A percentile compares a stretch with the other conserved stretches of the same genome.
phyloP scores from a whole-genome alignment of 2,329 filamentous ascomycete species.

The Xylaria sp. region DNA sequence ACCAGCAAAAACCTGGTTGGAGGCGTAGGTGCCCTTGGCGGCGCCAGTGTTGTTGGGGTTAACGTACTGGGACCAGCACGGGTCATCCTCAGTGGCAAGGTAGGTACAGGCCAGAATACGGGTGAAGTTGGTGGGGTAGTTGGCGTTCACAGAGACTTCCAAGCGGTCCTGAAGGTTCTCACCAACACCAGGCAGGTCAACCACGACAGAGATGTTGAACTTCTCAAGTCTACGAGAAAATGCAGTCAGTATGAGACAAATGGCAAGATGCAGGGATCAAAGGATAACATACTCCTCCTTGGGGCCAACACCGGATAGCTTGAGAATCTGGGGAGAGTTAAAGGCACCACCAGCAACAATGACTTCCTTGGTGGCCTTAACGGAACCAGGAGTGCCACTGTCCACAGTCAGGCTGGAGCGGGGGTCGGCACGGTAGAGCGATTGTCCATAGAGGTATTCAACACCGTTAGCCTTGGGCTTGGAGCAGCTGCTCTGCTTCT shows the following conservation, averaged over 20 bases:
- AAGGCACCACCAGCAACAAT: constrained; percentile 58
- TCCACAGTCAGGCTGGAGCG: constrained; percentile 29
- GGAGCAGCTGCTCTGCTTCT: constrained; percentile 29
- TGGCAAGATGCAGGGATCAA: background rate
- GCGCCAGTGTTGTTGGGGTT: constrained; percentile 27
- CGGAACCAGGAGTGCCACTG: constrained; percentile 40
- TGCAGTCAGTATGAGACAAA: constrained; percentile 5
- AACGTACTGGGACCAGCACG: constrained; percentile 38
- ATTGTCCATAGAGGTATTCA: constrained; percentile 53
- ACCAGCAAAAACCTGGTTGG: constrained; percentile 41
- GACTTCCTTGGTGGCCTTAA: constrained; percentile 52
- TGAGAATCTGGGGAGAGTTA: constrained; percentile 59
- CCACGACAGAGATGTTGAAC: constrained; percentile 48
- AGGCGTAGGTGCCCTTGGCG: constrained; percentile 43
- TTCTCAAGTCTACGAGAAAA: constrained; percentile 38
- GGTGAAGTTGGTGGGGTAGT: constrained; percentile 47
- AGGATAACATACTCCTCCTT: constrained; percentile 38
- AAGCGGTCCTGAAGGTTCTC: constrained; percentile 64
- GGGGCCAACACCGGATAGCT: constrained; percentile 56
- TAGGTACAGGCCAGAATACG: constrained; percentile 45
- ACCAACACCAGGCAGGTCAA: constrained; percentile 62
- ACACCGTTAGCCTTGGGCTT: constrained; percentile 54
- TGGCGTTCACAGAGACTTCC: constrained; percentile 53
- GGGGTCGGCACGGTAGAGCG: constrained; percentile 54
- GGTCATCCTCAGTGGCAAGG: constrained; percentile 42